Evolutionary conservation across 345 rosid genomes (phyloP), one percentile per base, ranked within the genome.

Genomic region (Citrus trifoliata): DNA sequence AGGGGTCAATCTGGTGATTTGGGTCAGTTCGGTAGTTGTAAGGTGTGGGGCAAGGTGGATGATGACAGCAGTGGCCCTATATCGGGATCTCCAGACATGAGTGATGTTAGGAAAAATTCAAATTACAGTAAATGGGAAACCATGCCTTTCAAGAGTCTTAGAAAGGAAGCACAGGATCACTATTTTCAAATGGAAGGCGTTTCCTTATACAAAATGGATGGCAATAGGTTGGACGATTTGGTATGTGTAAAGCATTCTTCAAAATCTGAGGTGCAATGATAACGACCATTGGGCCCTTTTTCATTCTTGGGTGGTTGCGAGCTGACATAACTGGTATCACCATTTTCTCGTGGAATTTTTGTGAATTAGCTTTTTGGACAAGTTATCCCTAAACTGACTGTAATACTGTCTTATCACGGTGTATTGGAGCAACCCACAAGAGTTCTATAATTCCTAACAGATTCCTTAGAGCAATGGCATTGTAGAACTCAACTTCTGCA

Each of bases 181-280:
- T 90, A 82, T 80, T 24, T 38, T 7, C 91, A 91, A 79, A 94
- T 91, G 99, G 88, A 87, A 83, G 90, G 92, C 13, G 90, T 88
- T 13, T 91, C 98, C 73, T 85, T 93, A 66, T 96, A 96, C 88
- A 96, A 96, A 84, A 96, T 96, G 95, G 99, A 96, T 65, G 98
- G 99, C 14, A 94, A 96, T 79, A 96, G 85, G 78, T 86, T 96
- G 85, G 99, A 96, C 70, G 98, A 96, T 89, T 89, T 96, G 71
- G 98, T 96, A 33, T 96, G 99, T 30, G 90, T 94, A 25, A 86
- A 88, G 84, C 98, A 90, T 74, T 64, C 92, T 19, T 32, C 42
- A 68, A 77, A 82, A 78, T 78, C 83, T 22, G 79, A 76, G 80
- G 77, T 66, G 40, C 82, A 86, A 58, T 19, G 56, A 69, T 73